phyloP scores from a whole-genome alignment of 2,329 filamentous ascomycete genomes.

The Aspergillus sp. region DNA sequence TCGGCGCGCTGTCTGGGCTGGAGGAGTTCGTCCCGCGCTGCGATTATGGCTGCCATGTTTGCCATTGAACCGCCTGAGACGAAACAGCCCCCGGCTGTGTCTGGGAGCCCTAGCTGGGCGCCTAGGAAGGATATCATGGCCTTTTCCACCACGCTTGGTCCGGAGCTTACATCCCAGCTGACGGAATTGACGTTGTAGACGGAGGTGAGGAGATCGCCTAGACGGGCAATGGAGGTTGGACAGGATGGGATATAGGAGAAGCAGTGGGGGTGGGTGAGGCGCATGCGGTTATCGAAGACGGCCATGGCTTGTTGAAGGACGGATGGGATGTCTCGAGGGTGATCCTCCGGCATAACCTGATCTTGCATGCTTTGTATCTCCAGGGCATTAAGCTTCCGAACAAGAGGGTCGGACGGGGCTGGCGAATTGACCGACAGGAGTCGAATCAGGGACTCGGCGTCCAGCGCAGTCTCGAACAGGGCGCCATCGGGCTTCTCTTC shows the following conservation, averaged over 20 bases:
- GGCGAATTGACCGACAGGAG: too few species aligned
- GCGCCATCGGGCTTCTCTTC: too few species aligned
- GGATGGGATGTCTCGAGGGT: background rate
- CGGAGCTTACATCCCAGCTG: conserved; percentile 4
- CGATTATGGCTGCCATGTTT: conserved; percentile 19
- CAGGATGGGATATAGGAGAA: background rate
- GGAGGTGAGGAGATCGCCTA: background rate
- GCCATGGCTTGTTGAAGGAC: background rate
- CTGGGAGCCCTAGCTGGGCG: conserved; percentile 9
- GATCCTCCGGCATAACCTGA: background rate
- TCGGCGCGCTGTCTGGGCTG: background rate
- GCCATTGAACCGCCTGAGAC: conserved; percentile 24
- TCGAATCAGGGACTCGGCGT: too few species aligned
- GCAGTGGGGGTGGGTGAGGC: background rate
- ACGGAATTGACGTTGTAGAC: background rate
- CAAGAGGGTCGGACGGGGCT: too few species aligned
- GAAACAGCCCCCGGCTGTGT: conserved; percentile 17
- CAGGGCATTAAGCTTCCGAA: too few species aligned
- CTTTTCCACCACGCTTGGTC: conserved; percentile 14
- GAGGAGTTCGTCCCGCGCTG: conserved; percentile 20
- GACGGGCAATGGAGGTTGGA: background rate
- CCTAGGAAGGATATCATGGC: conserved; percentile 19
- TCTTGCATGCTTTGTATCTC: too few species aligned
- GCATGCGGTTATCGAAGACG: background rate
- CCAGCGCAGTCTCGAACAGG: too few species aligned